These are phyloP conservation scores for Aspergillus kassunensis DNA, from an alignment of 495 filamentous ascomycete species.

Conservation along the genomic window DNA sequence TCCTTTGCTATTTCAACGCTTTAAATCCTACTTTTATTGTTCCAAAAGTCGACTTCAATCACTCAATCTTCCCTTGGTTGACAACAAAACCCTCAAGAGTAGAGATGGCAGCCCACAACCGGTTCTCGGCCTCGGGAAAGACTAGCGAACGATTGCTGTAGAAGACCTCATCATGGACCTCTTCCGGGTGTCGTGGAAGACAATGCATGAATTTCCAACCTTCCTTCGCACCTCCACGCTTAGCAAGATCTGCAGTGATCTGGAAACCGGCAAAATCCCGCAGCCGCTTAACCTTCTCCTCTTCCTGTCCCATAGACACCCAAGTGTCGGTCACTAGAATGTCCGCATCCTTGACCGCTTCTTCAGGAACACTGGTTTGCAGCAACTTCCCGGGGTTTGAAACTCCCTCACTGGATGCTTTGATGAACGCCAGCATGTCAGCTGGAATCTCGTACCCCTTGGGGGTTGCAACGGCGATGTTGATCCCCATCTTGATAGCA, in stretches of 20 bases:
- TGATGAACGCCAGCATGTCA: constrained; percentile 65
- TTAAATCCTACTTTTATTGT: neutral
- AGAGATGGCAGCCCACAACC: constrained; percentile 84
- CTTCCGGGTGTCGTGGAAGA: constrained; percentile 87
- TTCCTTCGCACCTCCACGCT: constrained; percentile 79
- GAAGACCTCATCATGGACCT: constrained; percentile 92
- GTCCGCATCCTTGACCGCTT: constrained; percentile 84
- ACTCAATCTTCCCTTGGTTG: constrained; percentile 73
- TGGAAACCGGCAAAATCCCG: constrained; percentile 87
- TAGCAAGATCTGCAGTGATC: constrained; percentile 76
- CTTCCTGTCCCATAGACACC: constrained; percentile 96
- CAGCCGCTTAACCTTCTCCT: constrained; percentile 67
- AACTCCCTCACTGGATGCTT: constrained; percentile 52
- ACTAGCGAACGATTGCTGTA: constrained; percentile 78
- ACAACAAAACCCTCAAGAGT: constrained; percentile 86
- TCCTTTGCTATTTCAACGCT: neutral
- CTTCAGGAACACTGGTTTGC: constrained; percentile 76
- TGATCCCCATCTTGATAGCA: constrained; percentile 78
- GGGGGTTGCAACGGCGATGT: constrained; percentile 83
- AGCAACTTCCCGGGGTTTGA: constrained; percentile 58
- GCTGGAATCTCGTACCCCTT: constrained; percentile 72
- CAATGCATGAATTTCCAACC: constrained; percentile 99
- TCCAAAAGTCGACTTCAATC: constrained; percentile 8
- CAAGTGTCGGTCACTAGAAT: constrained; percentile 95
- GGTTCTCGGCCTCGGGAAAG: constrained; percentile 91